These are phyloP conservation scores for Phytophthora uliginosa DNA, from an alignment of 352 stramenopile genomes.

Conservation along the genomic window DNA sequence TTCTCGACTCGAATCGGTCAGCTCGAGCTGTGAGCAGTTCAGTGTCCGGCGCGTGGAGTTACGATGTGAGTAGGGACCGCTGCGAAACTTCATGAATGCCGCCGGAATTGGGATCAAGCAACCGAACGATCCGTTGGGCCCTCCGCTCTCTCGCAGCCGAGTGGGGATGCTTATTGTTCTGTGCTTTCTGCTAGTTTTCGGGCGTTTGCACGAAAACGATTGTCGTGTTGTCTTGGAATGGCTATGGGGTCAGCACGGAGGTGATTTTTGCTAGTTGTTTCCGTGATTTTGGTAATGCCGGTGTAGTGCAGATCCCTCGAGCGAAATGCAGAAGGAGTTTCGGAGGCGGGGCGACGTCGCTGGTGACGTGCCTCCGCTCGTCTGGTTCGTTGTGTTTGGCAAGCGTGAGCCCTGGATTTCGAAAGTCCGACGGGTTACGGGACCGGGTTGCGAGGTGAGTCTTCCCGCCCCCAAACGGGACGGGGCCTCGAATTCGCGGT, in stretches of 20 bases:
- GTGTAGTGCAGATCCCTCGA: constrained; percentile 4
- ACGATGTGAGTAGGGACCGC: constrained; percentile 29
- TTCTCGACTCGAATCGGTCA: constrained; percentile 25
- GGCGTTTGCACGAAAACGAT: constrained; percentile 26
- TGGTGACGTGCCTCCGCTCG: constrained; percentile 17
- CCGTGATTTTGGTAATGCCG: constrained; percentile 21
- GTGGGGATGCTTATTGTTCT: constrained; percentile 43
- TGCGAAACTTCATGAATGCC: constrained; percentile 51
- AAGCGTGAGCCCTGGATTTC: constrained; percentile 5
- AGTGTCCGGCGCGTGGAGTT: constrained; percentile 19
- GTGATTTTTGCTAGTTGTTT: constrained; percentile 34
- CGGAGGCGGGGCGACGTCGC: constrained; percentile 19
- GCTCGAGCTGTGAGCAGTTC: constrained; percentile 6
- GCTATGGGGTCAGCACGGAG: constrained; percentile 18
- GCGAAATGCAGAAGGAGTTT: constrained; percentile 17
- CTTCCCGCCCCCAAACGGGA: constrained; percentile 20
- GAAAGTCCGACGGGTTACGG: constrained; percentile 8
- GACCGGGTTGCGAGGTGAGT: neutral
- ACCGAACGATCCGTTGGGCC: constrained; percentile 22
- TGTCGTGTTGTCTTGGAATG: constrained; percentile 9
- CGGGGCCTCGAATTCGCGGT: constrained; percentile 2
- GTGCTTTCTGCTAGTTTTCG: constrained; percentile 36
- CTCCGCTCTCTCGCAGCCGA: constrained; percentile 20
- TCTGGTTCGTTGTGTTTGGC: constrained; percentile 18
- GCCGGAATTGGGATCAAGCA: constrained; percentile 31